Evolutionary conservation across 129 eudicot genomes (phyloP).

Genomic region (Flaveria bidentis): DNA sequence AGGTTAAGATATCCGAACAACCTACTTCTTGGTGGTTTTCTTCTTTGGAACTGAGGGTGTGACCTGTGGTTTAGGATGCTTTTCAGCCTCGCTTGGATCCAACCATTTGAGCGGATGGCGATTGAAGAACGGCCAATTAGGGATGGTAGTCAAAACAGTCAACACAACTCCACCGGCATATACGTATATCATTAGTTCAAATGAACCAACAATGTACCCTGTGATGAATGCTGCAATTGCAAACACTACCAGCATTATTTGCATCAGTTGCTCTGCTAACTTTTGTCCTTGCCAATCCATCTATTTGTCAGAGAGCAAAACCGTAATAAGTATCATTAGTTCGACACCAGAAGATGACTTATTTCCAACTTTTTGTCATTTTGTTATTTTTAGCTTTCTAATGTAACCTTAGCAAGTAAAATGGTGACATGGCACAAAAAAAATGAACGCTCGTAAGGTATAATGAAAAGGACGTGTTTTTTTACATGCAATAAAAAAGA

Average conservation of each 20-base stretch:
- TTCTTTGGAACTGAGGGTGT: constrained; percentile 51
- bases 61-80: constrained; percentile 73
- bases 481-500: neutral
- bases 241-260: constrained; percentile 61
- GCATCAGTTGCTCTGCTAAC: constrained; percentile 90
- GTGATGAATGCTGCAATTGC: constrained; percentile 64
- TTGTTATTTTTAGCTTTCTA: neutral
- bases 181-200: constrained; percentile 59
- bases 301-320: constrained; percentile 21
- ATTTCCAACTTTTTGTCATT: neutral
- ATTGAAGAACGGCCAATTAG: constrained; percentile 85
- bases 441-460: neutral
- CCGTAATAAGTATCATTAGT: constrained; percentile 1
- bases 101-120: constrained; percentile 85
- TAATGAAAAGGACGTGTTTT: neutral
- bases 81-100: constrained; percentile 74
- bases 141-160: constrained; percentile 66
- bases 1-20: constrained; percentile 7
- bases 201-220: constrained; percentile 73
- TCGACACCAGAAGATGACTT: neutral
- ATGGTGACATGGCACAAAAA: neutral
- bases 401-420: neutral
- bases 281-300: constrained; percentile 99
- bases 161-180: constrained; percentile 70
- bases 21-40: constrained; percentile 68